phyloP scores from a whole-genome alignment of 148 eudicot species.

The Cornus kousa region DNA sequence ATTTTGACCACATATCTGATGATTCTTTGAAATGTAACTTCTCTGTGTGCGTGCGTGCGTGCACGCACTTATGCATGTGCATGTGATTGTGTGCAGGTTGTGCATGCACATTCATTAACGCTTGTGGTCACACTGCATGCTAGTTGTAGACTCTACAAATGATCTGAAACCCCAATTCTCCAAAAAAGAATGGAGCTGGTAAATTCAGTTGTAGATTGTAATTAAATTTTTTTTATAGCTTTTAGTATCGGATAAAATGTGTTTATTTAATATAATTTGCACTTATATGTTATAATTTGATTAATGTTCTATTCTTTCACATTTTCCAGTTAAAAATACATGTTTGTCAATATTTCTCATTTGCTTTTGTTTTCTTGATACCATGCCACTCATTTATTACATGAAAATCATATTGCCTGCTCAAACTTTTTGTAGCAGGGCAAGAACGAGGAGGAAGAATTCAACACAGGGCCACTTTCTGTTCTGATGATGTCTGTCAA shows the following conservation, averaged over 20 bases:
- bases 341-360: not conserved
- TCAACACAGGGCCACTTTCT: slow-evolving; percentile 90
- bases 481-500: slow-evolving; percentile 90
- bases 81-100: too few species aligned
- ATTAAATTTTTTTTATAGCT: not conserved
- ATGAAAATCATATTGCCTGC: not conserved
- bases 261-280: not conserved
- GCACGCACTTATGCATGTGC: too few species aligned
- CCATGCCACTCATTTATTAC: not conserved
- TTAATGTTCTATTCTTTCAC: not conserved
- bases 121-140: not conserved
- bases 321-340: not conserved
- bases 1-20: too few species aligned
- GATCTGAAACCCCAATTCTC: not conserved
- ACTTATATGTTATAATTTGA: not conserved
- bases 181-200: not conserved
- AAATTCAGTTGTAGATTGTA: not conserved
- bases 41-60: too few species aligned
- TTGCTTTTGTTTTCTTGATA: not conserved
- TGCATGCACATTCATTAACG: too few species aligned
- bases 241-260: not conserved
- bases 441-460: slow-evolving; percentile 93
- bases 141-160: not conserved
- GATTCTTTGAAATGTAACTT: too few species aligned
- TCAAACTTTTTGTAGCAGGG: slow-evolving; percentile 32